Conservation (phyloP, 768 basidiomycete species). For the Solioccasus polychromus region DNA sequence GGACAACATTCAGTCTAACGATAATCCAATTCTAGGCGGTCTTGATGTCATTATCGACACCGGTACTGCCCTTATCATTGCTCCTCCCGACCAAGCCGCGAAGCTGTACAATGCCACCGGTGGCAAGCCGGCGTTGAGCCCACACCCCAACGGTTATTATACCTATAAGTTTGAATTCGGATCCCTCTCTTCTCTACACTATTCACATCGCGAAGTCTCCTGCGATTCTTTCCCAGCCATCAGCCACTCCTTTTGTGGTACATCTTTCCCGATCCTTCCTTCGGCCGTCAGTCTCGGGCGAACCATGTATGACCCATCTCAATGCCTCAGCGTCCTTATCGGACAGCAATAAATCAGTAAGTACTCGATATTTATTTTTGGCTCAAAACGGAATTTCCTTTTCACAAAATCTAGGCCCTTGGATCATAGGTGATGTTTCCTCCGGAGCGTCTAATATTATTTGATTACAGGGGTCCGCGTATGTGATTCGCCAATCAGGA, state of each 20-base stretch:
- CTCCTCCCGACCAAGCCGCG: not conserved
- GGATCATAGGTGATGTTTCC: too few species aligned
- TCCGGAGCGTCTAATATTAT: too few species aligned
- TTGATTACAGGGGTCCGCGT: too few species aligned
- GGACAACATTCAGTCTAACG: not conserved
- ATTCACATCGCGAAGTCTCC: not conserved
- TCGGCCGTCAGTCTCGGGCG: not conserved
- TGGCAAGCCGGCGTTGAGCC: conserved; percentile 8
- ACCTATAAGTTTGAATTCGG: conserved; percentile 21
- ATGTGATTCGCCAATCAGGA: too few species aligned
- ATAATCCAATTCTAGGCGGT: not conserved
- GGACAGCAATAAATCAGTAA: not conserved
- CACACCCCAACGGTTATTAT: conserved; percentile 27
- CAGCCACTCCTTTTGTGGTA: not conserved
- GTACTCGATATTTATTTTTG: not conserved
- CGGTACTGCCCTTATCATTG: conserved; percentile 11
- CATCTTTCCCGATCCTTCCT: not conserved
- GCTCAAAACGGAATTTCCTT: too few species aligned
- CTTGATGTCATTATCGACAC: conserved; percentile 2
- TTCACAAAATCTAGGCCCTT: too few species aligned
- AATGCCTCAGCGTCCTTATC: not conserved
- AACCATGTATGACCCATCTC: not conserved
- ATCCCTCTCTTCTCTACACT: not conserved
- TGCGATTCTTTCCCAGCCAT: not conserved
- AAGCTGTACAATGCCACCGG: not conserved